Conservation (phyloP, 805 yeast species). For the Kuraishia floccosa region DNA sequence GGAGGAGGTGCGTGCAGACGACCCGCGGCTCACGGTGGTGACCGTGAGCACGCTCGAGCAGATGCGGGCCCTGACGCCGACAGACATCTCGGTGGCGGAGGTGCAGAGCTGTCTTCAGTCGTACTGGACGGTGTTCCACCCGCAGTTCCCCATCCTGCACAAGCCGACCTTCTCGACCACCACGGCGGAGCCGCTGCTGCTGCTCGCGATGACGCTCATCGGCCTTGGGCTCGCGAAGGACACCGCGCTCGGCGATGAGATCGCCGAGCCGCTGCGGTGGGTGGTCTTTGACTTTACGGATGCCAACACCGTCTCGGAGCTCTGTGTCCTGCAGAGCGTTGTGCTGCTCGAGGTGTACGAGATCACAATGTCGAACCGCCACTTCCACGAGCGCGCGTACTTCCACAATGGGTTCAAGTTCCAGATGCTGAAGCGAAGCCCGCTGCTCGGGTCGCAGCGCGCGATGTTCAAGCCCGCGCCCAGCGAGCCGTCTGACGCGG, state of each 20-base stretch:
- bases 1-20: conserved; percentile 18
- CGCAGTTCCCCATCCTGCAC: conserved; percentile 38
- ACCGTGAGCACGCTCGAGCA: no score
- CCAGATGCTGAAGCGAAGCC: conserved; percentile 36
- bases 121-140: conserved; percentile 47
- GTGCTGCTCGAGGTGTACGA: conserved; percentile 36
- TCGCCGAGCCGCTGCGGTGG: conserved; percentile 33
- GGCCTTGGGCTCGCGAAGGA: conserved; percentile 26
- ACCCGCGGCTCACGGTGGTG: conserved; percentile 7
- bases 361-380: conserved; percentile 28
- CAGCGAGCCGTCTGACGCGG: neutral
- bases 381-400: conserved; percentile 38
- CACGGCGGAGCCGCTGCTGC: conserved; percentile 36
- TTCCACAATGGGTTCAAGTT: conserved; percentile 40
- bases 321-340: conserved; percentile 39
- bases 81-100: no score
- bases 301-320: conserved; percentile 31
- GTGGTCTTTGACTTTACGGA: conserved; percentile 30
- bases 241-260: conserved; percentile 17
- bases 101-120: conserved; percentile 12
- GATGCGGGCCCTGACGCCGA: no score
- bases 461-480: conserved; percentile 15
- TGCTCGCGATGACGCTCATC: conserved; percentile 43
- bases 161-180: conserved; percentile 38
- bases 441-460: conserved; percentile 31